Base-by-base conservation (phyloP, 2,329 filamentous ascomycete species). In the Beauveria australis region DNA sequence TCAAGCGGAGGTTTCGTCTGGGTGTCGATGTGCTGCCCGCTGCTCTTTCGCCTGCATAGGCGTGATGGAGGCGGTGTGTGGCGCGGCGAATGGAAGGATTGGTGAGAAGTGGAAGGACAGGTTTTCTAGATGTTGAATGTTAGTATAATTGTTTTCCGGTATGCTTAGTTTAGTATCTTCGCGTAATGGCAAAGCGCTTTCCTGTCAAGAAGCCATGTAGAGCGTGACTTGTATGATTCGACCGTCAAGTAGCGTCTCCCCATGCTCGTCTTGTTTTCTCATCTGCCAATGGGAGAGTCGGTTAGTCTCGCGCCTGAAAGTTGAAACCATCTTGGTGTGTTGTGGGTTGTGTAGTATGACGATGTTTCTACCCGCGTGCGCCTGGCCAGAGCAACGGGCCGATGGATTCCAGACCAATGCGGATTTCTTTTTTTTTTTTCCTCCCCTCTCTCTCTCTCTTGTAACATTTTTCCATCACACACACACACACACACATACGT, bases 1-100 rank as follows among this genome's bases (percentile, higher is more conserved):
- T 76, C 16, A 91, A 91, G 78, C 75, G 87, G 40, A 69, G 74
- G 16, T 72, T 77, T 41, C 64, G 67, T 4, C 67, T 76, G 16
- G 76, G 75, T 4, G 57, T 72, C n/a, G 67, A 69, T 43, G 62
- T 62, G 43, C 64, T 67, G 40, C 66, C 67, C 3, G 44, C 22
- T 7, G 40, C 37, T 26, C 26, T 37, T 10, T 56, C 59, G 40
- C 26, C 53, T 10, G 59, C 59, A 5, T 55, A 56, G 40, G 33
- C 10, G 2, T 48, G n/a, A 48, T 19, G 49, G 26, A 19, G 8
- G 19, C 22, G n/a, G 14, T 24, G 47, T 30, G 4, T 8, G 16
- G 43, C 12, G 16, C 19, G 43, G 16, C 18, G 43, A 44, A n/a
- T 18, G 14, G 43, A n/a, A 22, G 55, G 26, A 5, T n/a, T 22